A percentile compares a stretch with the other conserved stretches of the same genome.
These are phyloP conservation scores for Polygonum aviculare DNA, from an alignment of 148 eudicot species.

Conservation along the genomic window DNA sequence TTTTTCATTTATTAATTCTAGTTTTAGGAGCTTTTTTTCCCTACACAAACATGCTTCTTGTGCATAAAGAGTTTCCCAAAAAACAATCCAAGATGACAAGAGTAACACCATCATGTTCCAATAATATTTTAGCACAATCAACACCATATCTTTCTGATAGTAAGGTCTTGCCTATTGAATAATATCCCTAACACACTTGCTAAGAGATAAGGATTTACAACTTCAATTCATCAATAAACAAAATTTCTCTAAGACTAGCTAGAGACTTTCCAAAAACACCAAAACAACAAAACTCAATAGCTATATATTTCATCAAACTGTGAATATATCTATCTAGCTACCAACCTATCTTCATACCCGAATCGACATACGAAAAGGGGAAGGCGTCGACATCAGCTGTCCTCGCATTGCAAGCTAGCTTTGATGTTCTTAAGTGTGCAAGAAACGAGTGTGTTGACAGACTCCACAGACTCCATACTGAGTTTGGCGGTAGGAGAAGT, in stretches of 20 bases:
- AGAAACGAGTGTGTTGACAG: conserved; percentile 57
- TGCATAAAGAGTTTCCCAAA: neutral
- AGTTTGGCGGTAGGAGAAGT: conserved; percentile 56
- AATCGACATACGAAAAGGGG: neutral
- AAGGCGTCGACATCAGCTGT: conserved; percentile 26
- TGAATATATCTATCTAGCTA: conserved; percentile 11
- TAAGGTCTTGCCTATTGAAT: neutral
- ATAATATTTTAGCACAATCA: neutral
- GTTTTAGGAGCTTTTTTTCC: neutral
- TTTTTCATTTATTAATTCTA: neutral
- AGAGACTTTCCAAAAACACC: conserved; percentile 16
- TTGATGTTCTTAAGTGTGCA: conserved; percentile 59
- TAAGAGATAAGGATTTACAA: conserved; percentile 8
- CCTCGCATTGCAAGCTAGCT: conserved; percentile 77
- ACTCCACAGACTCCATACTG: conserved; percentile 62
- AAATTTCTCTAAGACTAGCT: neutral
- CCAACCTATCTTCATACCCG: neutral
- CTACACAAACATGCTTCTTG: neutral
- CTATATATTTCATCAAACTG: conserved; percentile 4
- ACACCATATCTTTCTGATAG: neutral
- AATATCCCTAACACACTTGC: conserved; percentile 5
- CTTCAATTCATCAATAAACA: neutral
- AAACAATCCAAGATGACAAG: neutral
- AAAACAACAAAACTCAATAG: neutral
- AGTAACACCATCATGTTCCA: neutral